These are phyloP conservation scores for Paramecium bursaria DNA, from an alignment of 73 alveolate genomes.

Conservation along the genomic window DNA sequence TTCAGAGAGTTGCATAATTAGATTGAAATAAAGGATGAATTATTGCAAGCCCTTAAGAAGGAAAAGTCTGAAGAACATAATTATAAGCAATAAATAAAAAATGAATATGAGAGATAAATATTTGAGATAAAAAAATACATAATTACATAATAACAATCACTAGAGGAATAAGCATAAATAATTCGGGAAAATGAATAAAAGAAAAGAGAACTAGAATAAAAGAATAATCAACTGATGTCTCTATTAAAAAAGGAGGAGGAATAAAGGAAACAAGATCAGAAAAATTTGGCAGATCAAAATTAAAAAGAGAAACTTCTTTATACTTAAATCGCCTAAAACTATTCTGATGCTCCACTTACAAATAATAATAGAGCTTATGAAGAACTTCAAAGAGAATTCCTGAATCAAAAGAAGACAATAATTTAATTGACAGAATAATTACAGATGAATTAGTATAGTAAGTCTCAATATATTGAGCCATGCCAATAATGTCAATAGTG, in stretches of 20 bases:
- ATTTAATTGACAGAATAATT: neutral
- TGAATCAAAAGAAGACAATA: neutral
- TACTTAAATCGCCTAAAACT: neutral
- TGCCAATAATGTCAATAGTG: neutral
- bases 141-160: neutral
- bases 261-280: constrained; percentile 37
- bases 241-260: neutral
- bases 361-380: neutral
- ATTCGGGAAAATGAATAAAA: neutral
- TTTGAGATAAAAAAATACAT: neutral
- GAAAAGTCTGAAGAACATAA: neutral
- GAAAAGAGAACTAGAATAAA: neutral
- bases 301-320: neutral
- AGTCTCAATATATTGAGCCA: neutral
- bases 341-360: too few species aligned
- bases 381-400: neutral
- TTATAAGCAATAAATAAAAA: too few species aligned
- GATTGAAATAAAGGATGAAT: constrained; percentile 3
- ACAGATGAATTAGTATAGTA: neutral
- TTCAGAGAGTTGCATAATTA: neutral
- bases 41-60: constrained; percentile 26
- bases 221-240: neutral
- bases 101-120: too few species aligned
- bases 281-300: neutral
- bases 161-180: constrained; percentile 9